Percentiles rank a stretch among this genome's conserved stretches.
These are phyloP conservation scores for Aspergillus sp. DNA, from an alignment of 2,329 filamentous ascomycete genomes.

Conservation along the genomic window DNA sequence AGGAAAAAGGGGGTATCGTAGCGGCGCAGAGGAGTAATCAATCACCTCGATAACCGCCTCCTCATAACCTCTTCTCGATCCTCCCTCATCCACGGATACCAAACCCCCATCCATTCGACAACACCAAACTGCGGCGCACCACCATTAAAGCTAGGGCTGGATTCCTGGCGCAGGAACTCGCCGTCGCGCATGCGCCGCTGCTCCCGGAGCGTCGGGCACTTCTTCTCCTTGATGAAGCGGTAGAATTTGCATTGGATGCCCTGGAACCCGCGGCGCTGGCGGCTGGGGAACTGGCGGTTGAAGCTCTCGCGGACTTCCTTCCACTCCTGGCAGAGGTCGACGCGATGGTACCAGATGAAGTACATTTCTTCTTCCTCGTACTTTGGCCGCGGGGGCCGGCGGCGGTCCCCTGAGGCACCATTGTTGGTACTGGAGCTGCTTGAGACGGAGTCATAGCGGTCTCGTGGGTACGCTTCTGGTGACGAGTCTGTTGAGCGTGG, in stretches of 20 bases:
- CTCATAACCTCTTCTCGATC: constrained; percentile 25
- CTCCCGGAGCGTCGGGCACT: constrained; percentile 45
- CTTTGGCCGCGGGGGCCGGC: constrained; percentile 45
- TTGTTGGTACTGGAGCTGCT: constrained; percentile 37
- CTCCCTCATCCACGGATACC: constrained; percentile 47
- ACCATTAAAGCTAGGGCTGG: constrained; percentile 22
- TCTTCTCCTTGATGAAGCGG: constrained; percentile 47
- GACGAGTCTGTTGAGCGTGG: constrained; percentile 33
- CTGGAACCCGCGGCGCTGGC: constrained; percentile 42
- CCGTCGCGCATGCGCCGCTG: constrained; percentile 42
- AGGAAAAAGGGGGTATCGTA: no score
- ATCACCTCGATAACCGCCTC: constrained; percentile 17
- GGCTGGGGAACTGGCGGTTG: constrained; percentile 43
- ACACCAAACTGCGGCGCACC: constrained; percentile 40
- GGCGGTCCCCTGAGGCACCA: constrained; percentile 28
- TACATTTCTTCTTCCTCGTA: constrained; percentile 50
- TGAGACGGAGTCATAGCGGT: constrained; percentile 43
- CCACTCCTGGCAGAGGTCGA: constrained; percentile 48
- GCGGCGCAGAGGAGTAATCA: background rate
- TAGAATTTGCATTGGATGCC: constrained; percentile 54
- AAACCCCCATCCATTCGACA: constrained; percentile 38
- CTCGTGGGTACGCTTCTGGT: constrained; percentile 37
- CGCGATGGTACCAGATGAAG: constrained; percentile 52
- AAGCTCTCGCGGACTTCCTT: constrained; percentile 46
- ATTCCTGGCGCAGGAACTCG: constrained; percentile 38